Base-by-base conservation (phyloP, 2,329 filamentous ascomycete genomes). In the Dothistroma septosporum region DNA sequence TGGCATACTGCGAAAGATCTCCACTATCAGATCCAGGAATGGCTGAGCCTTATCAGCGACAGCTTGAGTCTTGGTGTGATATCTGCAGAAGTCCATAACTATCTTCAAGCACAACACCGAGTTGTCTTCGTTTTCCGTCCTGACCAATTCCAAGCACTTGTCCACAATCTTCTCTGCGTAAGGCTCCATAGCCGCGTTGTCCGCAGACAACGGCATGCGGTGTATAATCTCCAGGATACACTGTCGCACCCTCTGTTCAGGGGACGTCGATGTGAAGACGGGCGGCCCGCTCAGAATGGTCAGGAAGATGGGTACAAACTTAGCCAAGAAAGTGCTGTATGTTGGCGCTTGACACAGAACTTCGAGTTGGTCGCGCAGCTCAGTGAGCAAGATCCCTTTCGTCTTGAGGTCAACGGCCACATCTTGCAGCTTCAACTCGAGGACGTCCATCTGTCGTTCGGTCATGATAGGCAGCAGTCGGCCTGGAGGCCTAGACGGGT, bases 61-160 rank as follows among this genome's bases (percentile, higher is more conserved):
- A 28, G 88, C 87, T 24, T 63, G 32, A 46, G 69, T 70, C 77
- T 93, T 95, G 60, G 88, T 85, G 76, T 97, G 93, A 73, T 96
- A 91, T 53, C 94, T 87, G 83, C 96, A 91, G 66, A 97, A 88
- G 73, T 99, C 94, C 80, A 96, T 97, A 55, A 96, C 91, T 14
- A 93, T 96, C 81, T 99, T 99, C 78, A 99, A 91, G 74, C 93
- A 97, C 64, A 99, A 80, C n/a, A 95, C 91, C 1, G 93, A 94
- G 81, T 99, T 99, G 65, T 99, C 94, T 77, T 99, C 94, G 70
- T 99, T 99, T 76, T 99, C 94, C 47, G 86, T 88, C 68, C 88
- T 87, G 61, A 97, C 92, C 61, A 99, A 80, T 58, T 85, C 84
- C 87, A 97, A 93, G 64, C 97, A 83, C 66, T 96, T 83, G 72